A percentile compares a stretch with the other conserved stretches of the same genome.
phyloP scores from a whole-genome alignment of 192 early-diverging fungal species.

The Coemansia sp. region DNA sequence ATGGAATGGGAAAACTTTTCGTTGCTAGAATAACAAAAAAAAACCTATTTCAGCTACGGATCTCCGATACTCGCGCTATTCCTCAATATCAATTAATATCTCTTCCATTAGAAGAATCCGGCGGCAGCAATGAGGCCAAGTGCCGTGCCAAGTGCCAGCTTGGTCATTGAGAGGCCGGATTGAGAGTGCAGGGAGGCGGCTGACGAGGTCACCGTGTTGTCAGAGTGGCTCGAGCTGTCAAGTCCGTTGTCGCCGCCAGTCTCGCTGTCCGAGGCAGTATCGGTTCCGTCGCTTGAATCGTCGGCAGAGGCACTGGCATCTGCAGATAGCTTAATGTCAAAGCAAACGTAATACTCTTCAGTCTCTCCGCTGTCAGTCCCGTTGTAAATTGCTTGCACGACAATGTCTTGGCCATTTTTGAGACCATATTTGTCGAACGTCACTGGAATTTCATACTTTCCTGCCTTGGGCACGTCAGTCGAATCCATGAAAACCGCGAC shows the following conservation, averaged over 20 bases:
- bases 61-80: neutral
- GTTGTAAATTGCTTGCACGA: slow-evolving; percentile 54
- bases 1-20: slow-evolving; percentile 3
- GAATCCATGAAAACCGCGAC: slow-evolving; percentile 16
- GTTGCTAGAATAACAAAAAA: slow-evolving; percentile 1
- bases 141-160: slow-evolving; percentile 18
- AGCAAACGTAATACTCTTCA: slow-evolving; percentile 46
- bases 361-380: slow-evolving; percentile 34
- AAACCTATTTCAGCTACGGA: neutral
- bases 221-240: neutral
- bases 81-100: neutral
- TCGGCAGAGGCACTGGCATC: slow-evolving; percentile 6
- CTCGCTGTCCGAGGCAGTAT: neutral
- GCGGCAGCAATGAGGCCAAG: slow-evolving; percentile 26
- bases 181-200: slow-evolving; percentile 4
- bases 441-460: slow-evolving; percentile 30
- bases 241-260: slow-evolving; percentile 2
- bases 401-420: slow-evolving; percentile 43
- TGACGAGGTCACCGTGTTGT: slow-evolving; percentile 6
- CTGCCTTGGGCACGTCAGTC: slow-evolving; percentile 25
- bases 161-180: slow-evolving; percentile 15
- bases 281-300: neutral
- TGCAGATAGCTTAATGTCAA: slow-evolving; percentile 46
- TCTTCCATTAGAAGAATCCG: slow-evolving; percentile 10
- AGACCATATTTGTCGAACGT: slow-evolving; percentile 40